Evolutionary conservation across 2,329 filamentous ascomycete species (phyloP), one percentile per base, ranked within the genome.

Genomic region (Leptodontidium sp.): DNA sequence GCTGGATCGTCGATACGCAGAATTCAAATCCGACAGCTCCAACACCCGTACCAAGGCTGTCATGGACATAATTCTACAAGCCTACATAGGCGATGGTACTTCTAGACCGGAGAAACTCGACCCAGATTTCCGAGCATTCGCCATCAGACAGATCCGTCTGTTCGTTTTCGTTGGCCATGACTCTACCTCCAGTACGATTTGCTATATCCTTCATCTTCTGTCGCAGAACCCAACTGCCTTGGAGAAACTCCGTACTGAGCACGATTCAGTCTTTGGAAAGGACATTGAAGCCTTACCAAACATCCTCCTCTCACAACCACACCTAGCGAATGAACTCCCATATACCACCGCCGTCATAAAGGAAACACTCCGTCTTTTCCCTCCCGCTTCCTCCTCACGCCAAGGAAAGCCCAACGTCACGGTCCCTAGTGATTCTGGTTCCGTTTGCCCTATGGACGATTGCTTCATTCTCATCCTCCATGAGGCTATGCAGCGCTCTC

Each of bases 301-400:
- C 4, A 14, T 17, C 4, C 43, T 45, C 17, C 12, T 12, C 43
- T 14, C 11, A 17, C 11, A 45, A 4, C 43, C 43, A 45, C 11
- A 17, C 17, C 17, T 45, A 17, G 43, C 17, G 43, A 45, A 45
- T 17, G 12, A 45, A 45, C 43, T 45, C 17, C 17, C 43, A 17
- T 17, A 14, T 45, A 72, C 70, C 26, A 40, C 32, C 12, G 65
- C 68, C 5, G 63, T 70, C 4, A 65, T 69, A 24, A 71, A 72
- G 45, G 68, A 72, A 62, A 58, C 58, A 2, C 66, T 73, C 7
- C 69, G 71, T 47, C 58, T 73, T n/a, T 65, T 68, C 47, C 63
- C 70, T 26, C 50, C 43, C 11, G 43, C 12, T 14, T 64, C 55
- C 43, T 69, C 69, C 11, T 53, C 66, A 24, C 64, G 64, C 11